Percentiles rank a stretch among this genome's conserved stretches.
Evolutionary conservation across 1,284 basidiomycete genomes (phyloP).

Genomic region (Kwoniella shivajii): DNA sequence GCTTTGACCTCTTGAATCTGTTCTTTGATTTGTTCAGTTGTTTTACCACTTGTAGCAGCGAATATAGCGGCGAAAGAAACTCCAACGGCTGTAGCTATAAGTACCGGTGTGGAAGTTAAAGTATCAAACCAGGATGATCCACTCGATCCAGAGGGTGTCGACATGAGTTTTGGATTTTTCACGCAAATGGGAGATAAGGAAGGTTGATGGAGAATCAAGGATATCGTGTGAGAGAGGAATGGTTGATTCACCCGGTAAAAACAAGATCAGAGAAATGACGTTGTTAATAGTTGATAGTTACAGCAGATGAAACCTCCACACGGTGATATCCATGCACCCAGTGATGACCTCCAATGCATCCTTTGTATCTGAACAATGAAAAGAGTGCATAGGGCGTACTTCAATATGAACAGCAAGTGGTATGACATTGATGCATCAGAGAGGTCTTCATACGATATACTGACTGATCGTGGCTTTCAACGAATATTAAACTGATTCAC

Average conservation of each 20-base stretch:
- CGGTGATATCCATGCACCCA: no score
- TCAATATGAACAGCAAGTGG: background rate
- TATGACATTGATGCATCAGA: background rate
- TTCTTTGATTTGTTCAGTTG: slow-evolving; percentile 14
- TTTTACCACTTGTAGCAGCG: slow-evolving; percentile 4
- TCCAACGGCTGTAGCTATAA: slow-evolving; percentile 40
- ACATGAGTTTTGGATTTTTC: no score
- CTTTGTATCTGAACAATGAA: background rate
- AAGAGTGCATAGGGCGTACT: background rate
- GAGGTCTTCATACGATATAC: no score
- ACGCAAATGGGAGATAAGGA: background rate
- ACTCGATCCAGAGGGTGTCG: background rate
- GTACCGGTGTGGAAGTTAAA: slow-evolving; percentile 37
- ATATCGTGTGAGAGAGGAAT: background rate
- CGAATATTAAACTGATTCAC: no score
- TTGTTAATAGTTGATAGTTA: background rate
- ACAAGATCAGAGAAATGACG: no score
- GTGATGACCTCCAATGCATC: background rate
- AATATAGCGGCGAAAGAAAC: slow-evolving; percentile 30
- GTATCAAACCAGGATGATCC: slow-evolving; percentile 36
- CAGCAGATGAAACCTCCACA: background rate
- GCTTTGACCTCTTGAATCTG: slow-evolving; percentile 28
- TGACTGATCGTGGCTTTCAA: no score
- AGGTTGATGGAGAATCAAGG: background rate
- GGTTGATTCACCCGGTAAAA: no score